Evolutionary conservation across 306 rosid species (phyloP).

Genomic region (Castanea sativa): DNA sequence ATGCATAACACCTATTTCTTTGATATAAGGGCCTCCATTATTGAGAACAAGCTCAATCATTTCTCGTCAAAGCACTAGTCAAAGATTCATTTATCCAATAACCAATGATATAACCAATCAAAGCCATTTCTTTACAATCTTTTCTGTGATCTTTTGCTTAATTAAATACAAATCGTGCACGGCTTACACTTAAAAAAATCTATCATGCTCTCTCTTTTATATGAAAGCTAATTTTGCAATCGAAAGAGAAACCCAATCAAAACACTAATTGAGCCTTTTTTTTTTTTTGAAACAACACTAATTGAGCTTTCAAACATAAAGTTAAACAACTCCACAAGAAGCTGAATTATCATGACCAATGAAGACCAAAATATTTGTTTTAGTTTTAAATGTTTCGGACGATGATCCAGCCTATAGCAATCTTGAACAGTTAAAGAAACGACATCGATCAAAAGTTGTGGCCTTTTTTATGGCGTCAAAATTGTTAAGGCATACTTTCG

Average conservation of each 20-base stretch:
- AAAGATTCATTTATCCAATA: constrained; percentile 36
- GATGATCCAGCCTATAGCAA: constrained; percentile 23
- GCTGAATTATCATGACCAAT: constrained; percentile 12
- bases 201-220: constrained; percentile 36
- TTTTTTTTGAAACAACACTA: no score
- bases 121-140: constrained; percentile 18
- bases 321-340: constrained; percentile 27
- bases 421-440: not conserved
- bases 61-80: constrained; percentile 44
- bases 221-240: constrained; percentile 30
- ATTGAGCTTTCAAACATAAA: no score
- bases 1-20: constrained; percentile 29
- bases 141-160: constrained; percentile 21
- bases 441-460: constrained; percentile 5
- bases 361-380: not conserved
- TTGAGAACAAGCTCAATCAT: constrained; percentile 42
- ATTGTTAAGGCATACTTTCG: constrained; percentile 8
- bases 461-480: not conserved
- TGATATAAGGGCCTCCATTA: constrained; percentile 39
- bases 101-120: constrained; percentile 35
- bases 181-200: constrained; percentile 23
- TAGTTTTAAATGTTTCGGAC: constrained; percentile 19
- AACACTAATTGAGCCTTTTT: no score
- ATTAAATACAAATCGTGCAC: constrained; percentile 47
- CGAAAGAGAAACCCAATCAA: constrained; percentile 21